phyloP scores from a whole-genome alignment of 148 eudicot genomes.

The Oxyria digyna region DNA sequence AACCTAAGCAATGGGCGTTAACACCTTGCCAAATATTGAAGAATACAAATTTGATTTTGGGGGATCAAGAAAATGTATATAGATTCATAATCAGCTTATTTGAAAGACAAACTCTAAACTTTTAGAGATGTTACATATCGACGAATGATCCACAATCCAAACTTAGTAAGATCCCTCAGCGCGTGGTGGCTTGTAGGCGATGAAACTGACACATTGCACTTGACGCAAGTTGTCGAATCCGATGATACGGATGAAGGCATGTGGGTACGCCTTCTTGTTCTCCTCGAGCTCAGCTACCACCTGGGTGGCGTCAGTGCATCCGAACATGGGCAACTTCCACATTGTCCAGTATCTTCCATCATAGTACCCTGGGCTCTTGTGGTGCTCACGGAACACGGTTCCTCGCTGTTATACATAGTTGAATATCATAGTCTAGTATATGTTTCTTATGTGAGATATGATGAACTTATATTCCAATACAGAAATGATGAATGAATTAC shows the following conservation, averaged over 20 bases:
- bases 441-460: no score
- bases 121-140: background rate
- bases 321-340: constrained; percentile 72
- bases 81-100: no score
- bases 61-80: no score
- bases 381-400: constrained; percentile 45
- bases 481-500: background rate
- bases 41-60: no score
- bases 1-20: no score
- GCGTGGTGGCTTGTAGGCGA: constrained; percentile 27
- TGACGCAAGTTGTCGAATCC: constrained; percentile 34
- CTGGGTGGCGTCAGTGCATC: constrained; percentile 29
- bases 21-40: no score
- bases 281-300: constrained; percentile 29
- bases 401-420: constrained; percentile 22
- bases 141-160: background rate
- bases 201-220: constrained; percentile 34
- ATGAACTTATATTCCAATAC: background rate
- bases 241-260: constrained; percentile 33
- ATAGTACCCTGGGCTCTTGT: constrained; percentile 64
- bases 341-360: constrained; percentile 85
- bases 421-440: no score
- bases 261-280: constrained; percentile 31
- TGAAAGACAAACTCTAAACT: background rate
- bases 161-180: background rate